Base-by-base conservation (phyloP, 1,284 basidiomycete genomes). In the Pseudozyma flocculosa region DNA sequence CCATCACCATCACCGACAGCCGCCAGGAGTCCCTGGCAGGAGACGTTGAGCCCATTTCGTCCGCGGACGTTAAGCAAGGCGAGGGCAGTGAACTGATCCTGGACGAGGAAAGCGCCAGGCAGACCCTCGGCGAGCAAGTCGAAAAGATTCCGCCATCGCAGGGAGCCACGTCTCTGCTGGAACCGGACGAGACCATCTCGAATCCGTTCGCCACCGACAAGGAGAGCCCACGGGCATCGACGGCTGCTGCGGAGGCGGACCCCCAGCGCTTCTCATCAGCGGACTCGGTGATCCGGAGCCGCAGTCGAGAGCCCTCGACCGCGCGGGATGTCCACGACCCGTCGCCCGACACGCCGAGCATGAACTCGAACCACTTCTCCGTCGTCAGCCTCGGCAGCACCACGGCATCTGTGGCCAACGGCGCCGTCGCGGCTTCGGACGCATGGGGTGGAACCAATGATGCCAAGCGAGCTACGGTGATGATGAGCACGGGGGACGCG, bases 91-190 rank as follows among this genome's bases (percentile, higher is more conserved):
- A 24, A 15, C 54, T 64, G 41, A 60, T 64, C 24, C 53, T 64
- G n/a, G 61, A 64, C 30, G 61, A 64, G 37, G 61, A 59, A 21
- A 48, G 32, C 17, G 61, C 56, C 13, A 64, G 60, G 45, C 50
- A 50, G 0, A 53, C 52, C 1, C 19, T 63, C 1, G 53, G 59
- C 2, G 61, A 43, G 13, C 42, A 19, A 4, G n/a, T 44, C 21
- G 34, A 59, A 38, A 56, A 54, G 42, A 54, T 72, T 0, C 59
- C 68, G 7, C 69, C 72, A 7, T 73, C 72, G 2, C 53, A 72
- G 14, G 73, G 71, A 17, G 73, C 73, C 3, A 58, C 60, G 8
- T 73, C 72, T 2, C 44, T 75, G 45, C 50, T 73, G 23, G 72
- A 75, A 17, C 73, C 73, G 10, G 59, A 67, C 21, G 58, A 63